Conservation (phyloP, 1,284 basidiomycete genomes). For the Tranzscheliella williamsii region DNA sequence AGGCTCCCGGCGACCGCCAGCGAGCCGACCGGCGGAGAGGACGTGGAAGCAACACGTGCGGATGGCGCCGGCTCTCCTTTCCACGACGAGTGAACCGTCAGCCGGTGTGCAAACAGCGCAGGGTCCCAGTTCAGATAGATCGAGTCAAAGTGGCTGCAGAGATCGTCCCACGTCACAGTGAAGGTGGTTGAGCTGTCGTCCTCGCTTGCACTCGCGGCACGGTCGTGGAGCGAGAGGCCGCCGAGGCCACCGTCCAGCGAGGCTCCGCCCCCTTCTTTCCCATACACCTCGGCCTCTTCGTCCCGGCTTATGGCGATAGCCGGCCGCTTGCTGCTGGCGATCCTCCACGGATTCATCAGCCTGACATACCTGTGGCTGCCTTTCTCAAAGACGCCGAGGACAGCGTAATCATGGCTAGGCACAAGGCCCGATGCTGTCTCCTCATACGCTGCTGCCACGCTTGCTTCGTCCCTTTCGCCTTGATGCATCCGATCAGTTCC, state of each 20-base stretch:
- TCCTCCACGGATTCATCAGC: slow-evolving; percentile 55
- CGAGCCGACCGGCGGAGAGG: slow-evolving; percentile 1
- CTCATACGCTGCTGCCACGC: too few relatives aligned
- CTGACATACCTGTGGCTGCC: slow-evolving; percentile 26
- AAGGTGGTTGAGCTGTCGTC: slow-evolving; percentile 6
- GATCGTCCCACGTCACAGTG: slow-evolving; percentile 70
- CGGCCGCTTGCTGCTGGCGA: slow-evolving; percentile 6
- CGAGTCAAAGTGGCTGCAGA: slow-evolving; percentile 76
- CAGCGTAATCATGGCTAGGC: slow-evolving; percentile 49
- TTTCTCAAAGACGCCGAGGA: slow-evolving; percentile 25
- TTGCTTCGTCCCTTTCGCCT: too few relatives aligned
- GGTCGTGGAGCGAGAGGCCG: too few relatives aligned
- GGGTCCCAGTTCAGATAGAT: slow-evolving; percentile 90
- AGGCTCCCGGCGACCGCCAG: not conserved
- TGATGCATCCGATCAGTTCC: too few relatives aligned
- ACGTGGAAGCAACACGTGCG: too few relatives aligned
- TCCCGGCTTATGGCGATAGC: slow-evolving; percentile 14
- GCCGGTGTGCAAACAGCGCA: slow-evolving; percentile 65
- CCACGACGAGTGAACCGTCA: slow-evolving; percentile 72
- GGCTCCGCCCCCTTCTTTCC: too few relatives aligned
- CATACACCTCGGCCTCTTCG: too few relatives aligned
- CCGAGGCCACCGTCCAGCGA: too few relatives aligned
- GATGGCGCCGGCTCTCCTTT: too few relatives aligned
- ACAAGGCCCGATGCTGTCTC: slow-evolving; percentile 28
- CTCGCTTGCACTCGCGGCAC: not conserved